Evolutionary conservation across 2,329 filamentous ascomycete genomes (phyloP), one percentile per base, ranked within the genome.

Genomic region (Aspergillus terreus): DNA sequence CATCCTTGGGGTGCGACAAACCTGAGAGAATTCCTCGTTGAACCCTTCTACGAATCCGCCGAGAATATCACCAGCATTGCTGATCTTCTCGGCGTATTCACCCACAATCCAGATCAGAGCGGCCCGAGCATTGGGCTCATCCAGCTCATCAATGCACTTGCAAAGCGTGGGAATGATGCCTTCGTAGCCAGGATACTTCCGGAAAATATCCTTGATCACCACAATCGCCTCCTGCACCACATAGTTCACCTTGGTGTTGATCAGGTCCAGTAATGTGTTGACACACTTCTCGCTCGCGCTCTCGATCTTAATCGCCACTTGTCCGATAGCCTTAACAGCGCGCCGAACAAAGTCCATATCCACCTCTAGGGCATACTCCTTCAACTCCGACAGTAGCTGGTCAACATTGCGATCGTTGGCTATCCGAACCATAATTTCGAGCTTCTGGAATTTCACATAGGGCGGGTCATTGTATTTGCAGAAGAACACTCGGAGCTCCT

Each of bases 391-490:
- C 14, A 99, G 78, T 23, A 99, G 79, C 68, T 97, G 94, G 66
- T 99, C 94, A 54, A 92, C 92, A 67, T 97, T 99, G 68, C 87
- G 88, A 62, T 96, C 92, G 74, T 96, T 97, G 55, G 92, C 90
- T 84, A 99, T 97, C 71, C 94, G 86, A 44, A 99, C 92, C 94
- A 99, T 97, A 57, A 97, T 97, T 69, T 99, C 94, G 46, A 99
- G 82, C 69, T 99, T 99, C 68, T 96, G 88, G 54, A 99, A 84
- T 73, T 99, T 99, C 64, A 99, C 86, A 69, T 99, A 99, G 19
- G 91, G 91, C 1, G 94, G 92, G 63, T 99, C 94, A 69, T 97
- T 97, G 77, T 99, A 99, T 76, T 99, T 99, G 86, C 94, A 99
- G 77, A 99, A 99, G 77, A 99, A 99, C 7, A 99, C 94, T 42